These are phyloP conservation scores for Phytophthora pini DNA, from an alignment of 352 stramenopile species.

Conservation along the genomic window DNA sequence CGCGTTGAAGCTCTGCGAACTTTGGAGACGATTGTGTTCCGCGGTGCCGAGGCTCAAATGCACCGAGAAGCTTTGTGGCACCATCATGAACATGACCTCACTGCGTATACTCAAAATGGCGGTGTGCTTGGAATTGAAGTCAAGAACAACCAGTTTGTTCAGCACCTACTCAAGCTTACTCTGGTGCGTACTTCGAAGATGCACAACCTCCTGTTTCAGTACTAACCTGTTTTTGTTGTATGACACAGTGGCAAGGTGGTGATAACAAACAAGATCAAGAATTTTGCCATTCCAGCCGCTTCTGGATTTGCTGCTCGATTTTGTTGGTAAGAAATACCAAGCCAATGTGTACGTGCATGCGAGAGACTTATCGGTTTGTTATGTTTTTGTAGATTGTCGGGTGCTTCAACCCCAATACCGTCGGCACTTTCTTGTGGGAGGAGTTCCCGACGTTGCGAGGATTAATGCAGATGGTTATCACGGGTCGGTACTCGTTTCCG, in stretches of 20 bases:
- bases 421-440: constrained; percentile 80
- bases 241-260: constrained; percentile 48
- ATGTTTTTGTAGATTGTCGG: constrained; percentile 41
- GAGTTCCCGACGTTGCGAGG: constrained; percentile 75
- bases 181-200: constrained; percentile 42
- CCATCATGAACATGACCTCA: constrained; percentile 58
- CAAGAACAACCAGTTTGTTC: constrained; percentile 58
- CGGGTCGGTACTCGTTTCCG: constrained; percentile 74
- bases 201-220: background rate
- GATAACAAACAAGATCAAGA: constrained; percentile 74
- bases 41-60: constrained; percentile 79
- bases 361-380: background rate
- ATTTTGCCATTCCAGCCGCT: constrained; percentile 81
- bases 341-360: background rate
- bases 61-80: constrained; percentile 78
- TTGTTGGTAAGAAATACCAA: constrained; percentile 58
- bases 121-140: constrained; percentile 79
- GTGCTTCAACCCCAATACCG: constrained; percentile 81
- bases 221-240: constrained; percentile 17
- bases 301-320: constrained; percentile 87
- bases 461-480: constrained; percentile 90
- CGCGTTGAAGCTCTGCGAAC: constrained; percentile 77
- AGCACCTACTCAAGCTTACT: constrained; percentile 65
- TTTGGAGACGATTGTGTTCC: constrained; percentile 80
- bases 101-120: constrained; percentile 58